Conservation (phyloP, 768 basidiomycete species). For the Naganishia antarctica region DNA sequence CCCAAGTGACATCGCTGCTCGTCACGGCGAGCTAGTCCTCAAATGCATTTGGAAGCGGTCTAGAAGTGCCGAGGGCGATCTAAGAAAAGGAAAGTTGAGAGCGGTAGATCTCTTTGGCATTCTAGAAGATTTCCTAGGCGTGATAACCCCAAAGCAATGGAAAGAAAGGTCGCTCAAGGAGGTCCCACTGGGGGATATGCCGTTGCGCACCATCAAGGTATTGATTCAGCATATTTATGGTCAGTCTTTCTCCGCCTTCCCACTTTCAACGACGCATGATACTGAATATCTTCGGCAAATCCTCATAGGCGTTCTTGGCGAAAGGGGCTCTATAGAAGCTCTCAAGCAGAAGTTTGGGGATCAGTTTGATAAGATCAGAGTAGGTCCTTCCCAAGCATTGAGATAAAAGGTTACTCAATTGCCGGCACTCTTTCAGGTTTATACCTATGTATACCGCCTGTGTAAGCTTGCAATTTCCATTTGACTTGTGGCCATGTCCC, state of each 20-base stretch:
- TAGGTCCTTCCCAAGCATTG: slow-evolving; percentile 25
- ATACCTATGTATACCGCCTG: slow-evolving; percentile 37
- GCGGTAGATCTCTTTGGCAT: slow-evolving; percentile 84
- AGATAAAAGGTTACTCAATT: not conserved
- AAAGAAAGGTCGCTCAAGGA: slow-evolving; percentile 81
- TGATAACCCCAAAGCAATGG: slow-evolving; percentile 93
- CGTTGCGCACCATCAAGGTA: slow-evolving; percentile 92
- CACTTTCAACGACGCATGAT: not conserved
- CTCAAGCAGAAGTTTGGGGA: slow-evolving; percentile 1
- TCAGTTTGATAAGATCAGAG: not conserved
- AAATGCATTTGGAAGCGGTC: slow-evolving; percentile 99
- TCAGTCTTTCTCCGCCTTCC: slow-evolving; percentile 55
- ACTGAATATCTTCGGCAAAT: not conserved
- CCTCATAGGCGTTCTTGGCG: slow-evolving; percentile 7
- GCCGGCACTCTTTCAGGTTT: slow-evolving; percentile 22
- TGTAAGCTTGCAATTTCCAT: not conserved
- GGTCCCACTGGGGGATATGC: slow-evolving; percentile 96
- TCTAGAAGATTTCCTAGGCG: slow-evolving; percentile 88
- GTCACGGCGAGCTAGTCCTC: slow-evolving; percentile 83
- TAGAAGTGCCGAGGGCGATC: slow-evolving; percentile 85
- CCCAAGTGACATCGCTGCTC: slow-evolving; percentile 70
- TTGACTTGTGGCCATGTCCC: too few species aligned
- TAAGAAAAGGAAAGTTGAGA: slow-evolving; percentile 71
- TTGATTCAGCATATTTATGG: slow-evolving; percentile 95
- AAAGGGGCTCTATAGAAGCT: slow-evolving; percentile 10